phyloP scores from a whole-genome alignment of 2,329 filamentous ascomycete genomes.

The Stagonosporopsis vannaccii region DNA sequence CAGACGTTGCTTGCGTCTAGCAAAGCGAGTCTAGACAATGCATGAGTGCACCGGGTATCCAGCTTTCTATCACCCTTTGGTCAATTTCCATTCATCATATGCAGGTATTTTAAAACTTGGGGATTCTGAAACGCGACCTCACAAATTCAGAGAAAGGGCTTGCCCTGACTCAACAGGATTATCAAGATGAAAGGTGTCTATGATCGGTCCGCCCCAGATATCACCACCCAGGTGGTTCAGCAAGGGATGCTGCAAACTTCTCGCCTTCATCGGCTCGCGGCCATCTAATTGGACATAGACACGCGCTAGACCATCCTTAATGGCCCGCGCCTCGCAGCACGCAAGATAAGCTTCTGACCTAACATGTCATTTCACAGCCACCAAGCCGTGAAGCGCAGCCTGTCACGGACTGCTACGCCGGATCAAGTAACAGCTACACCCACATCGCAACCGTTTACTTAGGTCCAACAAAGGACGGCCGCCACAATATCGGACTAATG shows the following conservation, averaged over 20 bases:
- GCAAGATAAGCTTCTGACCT: constrained; percentile 8
- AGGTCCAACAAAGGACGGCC: constrained; percentile 12
- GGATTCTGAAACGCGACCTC: not conserved
- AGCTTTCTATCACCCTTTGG: not conserved
- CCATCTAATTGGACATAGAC: not conserved
- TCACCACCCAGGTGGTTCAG: constrained; percentile 4
- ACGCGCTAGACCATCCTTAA: not conserved
- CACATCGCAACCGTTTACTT: not conserved
- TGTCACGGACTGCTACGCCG: constrained; percentile 1
- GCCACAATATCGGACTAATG: constrained; percentile 3
- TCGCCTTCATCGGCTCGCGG: not conserved
- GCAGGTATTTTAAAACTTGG: not conserved
- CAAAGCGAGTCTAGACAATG: not conserved
- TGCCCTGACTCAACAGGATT: not conserved
- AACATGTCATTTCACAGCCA: constrained; percentile 2
- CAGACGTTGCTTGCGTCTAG: not conserved
- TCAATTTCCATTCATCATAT: not conserved
- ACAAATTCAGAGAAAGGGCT: not conserved
- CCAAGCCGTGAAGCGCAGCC: not conserved
- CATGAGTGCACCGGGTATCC: not conserved
- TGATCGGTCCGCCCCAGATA: constrained; percentile 1
- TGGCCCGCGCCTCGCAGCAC: not conserved
- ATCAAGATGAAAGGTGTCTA: not conserved
- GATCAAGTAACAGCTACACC: not conserved
- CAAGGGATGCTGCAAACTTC: constrained; percentile 6